A percentile compares a stretch with the other conserved stretches of the same genome.
Evolutionary conservation across 164 flowering plant species (phyloP).

Genomic region (Saururus chinensis): DNA sequence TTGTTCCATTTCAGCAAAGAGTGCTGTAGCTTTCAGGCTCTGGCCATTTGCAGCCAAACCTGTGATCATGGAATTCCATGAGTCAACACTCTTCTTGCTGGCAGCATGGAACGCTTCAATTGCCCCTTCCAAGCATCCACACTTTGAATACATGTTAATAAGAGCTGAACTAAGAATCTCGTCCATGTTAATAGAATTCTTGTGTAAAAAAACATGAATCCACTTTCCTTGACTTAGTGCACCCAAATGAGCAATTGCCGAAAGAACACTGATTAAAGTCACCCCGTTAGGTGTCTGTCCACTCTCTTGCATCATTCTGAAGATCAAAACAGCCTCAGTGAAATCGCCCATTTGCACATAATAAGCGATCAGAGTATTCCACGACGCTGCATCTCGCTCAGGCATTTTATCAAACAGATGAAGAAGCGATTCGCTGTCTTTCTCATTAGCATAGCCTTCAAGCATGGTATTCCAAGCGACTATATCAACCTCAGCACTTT

Average conservation of each 20-base stretch:
- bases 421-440: conserved; percentile 3
- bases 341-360: conserved; percentile 4
- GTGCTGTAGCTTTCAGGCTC: conserved; percentile 6
- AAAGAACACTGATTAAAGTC: conserved; percentile 9
- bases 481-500: conserved; percentile 7
- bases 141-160: conserved; percentile 11
- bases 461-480: conserved; percentile 12
- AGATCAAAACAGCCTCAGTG: conserved; percentile 4
- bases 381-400: conserved; percentile 4
- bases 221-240: conserved; percentile 10
- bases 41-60: conserved; percentile 10
- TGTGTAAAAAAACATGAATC: conserved; percentile 5
- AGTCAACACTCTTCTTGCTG: conserved; percentile 4
- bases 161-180: conserved; percentile 11
- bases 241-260: conserved; percentile 10
- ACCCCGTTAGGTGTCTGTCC: conserved; percentile 7
- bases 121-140: conserved; percentile 7
- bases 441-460: conserved; percentile 2
- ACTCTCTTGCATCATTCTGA: conserved; percentile 8
- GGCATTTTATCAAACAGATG: conserved; percentile 12
- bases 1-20: conserved; percentile 4
- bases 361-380: conserved; percentile 12
- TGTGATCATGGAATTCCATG: conserved; percentile 13
- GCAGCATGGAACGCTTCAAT: conserved; percentile 3
- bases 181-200: conserved; percentile 1